These are phyloP conservation scores for Huntiella bhutanensis DNA, from an alignment of 2,329 filamentous ascomycete species.

Conservation along the genomic window DNA sequence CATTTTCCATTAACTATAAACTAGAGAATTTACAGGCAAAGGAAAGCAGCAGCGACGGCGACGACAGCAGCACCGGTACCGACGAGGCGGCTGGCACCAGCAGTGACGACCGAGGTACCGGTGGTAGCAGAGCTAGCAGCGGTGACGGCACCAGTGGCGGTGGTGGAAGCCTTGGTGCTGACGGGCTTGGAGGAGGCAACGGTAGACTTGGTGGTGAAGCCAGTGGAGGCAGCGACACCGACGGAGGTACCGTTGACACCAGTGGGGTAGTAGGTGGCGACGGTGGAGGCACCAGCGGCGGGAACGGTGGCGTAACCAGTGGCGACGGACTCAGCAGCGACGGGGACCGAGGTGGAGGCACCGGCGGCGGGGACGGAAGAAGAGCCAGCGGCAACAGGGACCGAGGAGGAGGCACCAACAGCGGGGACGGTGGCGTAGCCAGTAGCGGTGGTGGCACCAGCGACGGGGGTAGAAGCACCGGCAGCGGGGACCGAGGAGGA, in stretches of 20 bases:
- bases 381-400: background rate
- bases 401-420: background rate
- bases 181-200: background rate
- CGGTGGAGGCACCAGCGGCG: background rate
- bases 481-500: background rate
- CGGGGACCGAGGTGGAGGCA: background rate
- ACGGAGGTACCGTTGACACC: background rate
- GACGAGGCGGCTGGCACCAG: slow-evolving; percentile 8
- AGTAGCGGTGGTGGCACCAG: background rate
- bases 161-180: background rate
- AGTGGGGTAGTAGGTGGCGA: background rate
- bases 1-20: background rate
- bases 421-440: background rate
- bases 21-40: slow-evolving; percentile 8
- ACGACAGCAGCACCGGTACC: slow-evolving; percentile 9
- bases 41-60: slow-evolving; percentile 10
- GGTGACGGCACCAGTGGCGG: background rate
- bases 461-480: background rate
- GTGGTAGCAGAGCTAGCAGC: slow-evolving; percentile 1
- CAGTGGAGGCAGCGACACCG: background rate
- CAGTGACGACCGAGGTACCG: slow-evolving; percentile 3
- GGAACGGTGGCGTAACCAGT: background rate
- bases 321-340: background rate
- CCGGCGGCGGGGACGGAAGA: background rate
- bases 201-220: background rate